Conservation (phyloP, 371 early-diverging fungal genomes). For the Mucor indicus region DNA sequence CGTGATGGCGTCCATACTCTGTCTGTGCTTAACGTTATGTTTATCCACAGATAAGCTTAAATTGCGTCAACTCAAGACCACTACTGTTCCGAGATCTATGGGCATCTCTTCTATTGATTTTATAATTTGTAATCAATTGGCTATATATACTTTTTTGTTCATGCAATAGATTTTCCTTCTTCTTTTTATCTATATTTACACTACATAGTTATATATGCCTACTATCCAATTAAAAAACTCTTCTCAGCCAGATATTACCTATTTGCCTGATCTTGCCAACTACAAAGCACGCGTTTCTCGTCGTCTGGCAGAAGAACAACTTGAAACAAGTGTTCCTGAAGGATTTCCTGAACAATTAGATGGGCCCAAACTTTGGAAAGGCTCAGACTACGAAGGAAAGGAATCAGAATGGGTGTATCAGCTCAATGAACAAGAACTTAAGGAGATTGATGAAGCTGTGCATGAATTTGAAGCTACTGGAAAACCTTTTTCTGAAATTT, state of each 20-base stretch:
- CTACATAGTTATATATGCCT: too few species aligned
- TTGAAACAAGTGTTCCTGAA: slow-evolving; percentile 20
- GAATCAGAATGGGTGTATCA: slow-evolving; percentile 26
- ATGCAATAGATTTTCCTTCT: too few species aligned
- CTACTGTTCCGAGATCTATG: too few species aligned
- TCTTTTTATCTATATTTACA: too few species aligned
- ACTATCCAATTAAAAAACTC: slow-evolving; percentile 20
- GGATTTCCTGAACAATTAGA: slow-evolving; percentile 27
- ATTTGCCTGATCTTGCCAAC: slow-evolving; percentile 17
- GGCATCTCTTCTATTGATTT: too few species aligned
- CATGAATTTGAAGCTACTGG: slow-evolving; percentile 22
- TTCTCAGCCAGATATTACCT: slow-evolving; percentile 22
- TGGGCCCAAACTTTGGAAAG: slow-evolving; percentile 31
- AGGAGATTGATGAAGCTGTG: slow-evolving; percentile 23
- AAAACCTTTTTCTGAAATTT: slow-evolving; percentile 15
- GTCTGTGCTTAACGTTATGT: too few species aligned
- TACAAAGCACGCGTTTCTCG: slow-evolving; percentile 17
- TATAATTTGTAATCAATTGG: too few species aligned
- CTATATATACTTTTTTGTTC: too few species aligned
- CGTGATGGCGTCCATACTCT: too few species aligned
- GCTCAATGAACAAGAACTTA: slow-evolving; percentile 17
- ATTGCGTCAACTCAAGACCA: too few species aligned
- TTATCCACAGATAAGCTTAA: too few species aligned
- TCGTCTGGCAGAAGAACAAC: slow-evolving; percentile 21
- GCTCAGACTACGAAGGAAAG: slow-evolving; percentile 24